A percentile compares a stretch with the other conserved stretches of the same genome.
Conservation (phyloP, 1,139 yeast genomes). For the Blastobotrys serpentis region DNA sequence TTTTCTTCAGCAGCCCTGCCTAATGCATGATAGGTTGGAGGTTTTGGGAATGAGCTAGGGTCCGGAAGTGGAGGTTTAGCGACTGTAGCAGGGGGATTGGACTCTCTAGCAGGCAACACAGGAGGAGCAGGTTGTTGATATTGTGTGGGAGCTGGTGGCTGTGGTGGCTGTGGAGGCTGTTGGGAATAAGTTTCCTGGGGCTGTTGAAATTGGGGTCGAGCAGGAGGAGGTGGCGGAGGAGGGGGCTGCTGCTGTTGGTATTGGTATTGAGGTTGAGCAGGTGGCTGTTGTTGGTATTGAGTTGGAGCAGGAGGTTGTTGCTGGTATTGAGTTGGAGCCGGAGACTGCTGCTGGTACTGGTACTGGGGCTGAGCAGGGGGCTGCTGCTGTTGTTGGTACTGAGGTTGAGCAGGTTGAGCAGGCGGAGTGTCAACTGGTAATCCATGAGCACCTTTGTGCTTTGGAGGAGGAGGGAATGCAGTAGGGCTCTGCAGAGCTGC, state of each 20-base stretch:
- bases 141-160: slow-evolving; percentile 15
- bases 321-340: slow-evolving; percentile 13
- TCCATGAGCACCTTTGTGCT: slow-evolving; percentile 39
- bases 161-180: neutral
- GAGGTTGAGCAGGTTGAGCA: slow-evolving; percentile 9
- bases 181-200: no score
- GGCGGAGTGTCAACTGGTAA: slow-evolving; percentile 35
- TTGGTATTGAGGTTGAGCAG: slow-evolving; percentile 17
- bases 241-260: slow-evolving; percentile 8
- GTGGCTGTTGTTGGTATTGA: slow-evolving; percentile 24
- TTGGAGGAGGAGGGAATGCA: slow-evolving; percentile 56
- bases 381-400: slow-evolving; percentile 14
- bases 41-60: slow-evolving; percentile 46
- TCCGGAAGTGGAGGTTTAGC: slow-evolving; percentile 40
- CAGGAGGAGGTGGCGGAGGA: slow-evolving; percentile 24
- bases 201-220: slow-evolving; percentile 15
- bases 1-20: slow-evolving; percentile 11
- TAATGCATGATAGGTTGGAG: slow-evolving; percentile 37
- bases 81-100: slow-evolving; percentile 10
- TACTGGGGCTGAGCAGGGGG: slow-evolving; percentile 14
- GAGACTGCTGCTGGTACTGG: slow-evolving; percentile 11
- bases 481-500: slow-evolving; percentile 42
- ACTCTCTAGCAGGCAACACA: slow-evolving; percentile 2
- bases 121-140: slow-evolving; percentile 14
- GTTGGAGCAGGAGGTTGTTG: slow-evolving; percentile 16